Evolutionary conservation across 2,329 filamentous ascomycete species (phyloP), one percentile per base, ranked within the genome.

Genomic region (Penicillium sp.): DNA sequence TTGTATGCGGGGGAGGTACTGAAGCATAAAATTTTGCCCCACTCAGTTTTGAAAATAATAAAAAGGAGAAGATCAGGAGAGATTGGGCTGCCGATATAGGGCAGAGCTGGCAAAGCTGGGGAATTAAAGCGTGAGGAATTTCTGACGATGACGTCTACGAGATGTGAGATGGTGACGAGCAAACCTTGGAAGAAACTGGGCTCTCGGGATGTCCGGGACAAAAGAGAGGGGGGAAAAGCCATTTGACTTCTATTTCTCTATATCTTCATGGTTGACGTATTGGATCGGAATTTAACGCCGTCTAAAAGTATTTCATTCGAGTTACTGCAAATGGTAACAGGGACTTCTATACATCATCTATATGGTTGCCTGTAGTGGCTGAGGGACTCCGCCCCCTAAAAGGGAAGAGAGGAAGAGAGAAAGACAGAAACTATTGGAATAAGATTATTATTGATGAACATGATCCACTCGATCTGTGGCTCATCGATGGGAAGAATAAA

Each of bases 141-240:
- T 50, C 47, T 53, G 38, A 46, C 45, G 52, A 73, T 73, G 70
- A 73, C 70, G 70, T 72, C 70, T 69, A 70, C 68, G 51, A 47
- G 40, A 53, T 45, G 31, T 21, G 29, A 50, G 42, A 45, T 50
- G 48, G 48, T 50, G 48, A 50, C 42, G 44, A 29, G 29, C 29
- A 29, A 29, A 39, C 40, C 40, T 42, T 42, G 39, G 37, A 32
- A 49, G 54, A 48, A 42, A 59, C 55, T 55, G 23, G 37, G 15
- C 27, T 54, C 54, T 59, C 58, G 60, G 60, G 58, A 62, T 45
- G 16, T 37, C 38, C 50, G 45, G 54, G 29, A 44, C 16, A 50
- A 50, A 50, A 34, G 18, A 5, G 23, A 23, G 23, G 48, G 57
- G 57, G 39, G 9, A n/a, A 50, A 29, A 27, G 7, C 27, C 18